Conservation (phyloP, 106 monocot species). For the Allium sativum region DNA sequence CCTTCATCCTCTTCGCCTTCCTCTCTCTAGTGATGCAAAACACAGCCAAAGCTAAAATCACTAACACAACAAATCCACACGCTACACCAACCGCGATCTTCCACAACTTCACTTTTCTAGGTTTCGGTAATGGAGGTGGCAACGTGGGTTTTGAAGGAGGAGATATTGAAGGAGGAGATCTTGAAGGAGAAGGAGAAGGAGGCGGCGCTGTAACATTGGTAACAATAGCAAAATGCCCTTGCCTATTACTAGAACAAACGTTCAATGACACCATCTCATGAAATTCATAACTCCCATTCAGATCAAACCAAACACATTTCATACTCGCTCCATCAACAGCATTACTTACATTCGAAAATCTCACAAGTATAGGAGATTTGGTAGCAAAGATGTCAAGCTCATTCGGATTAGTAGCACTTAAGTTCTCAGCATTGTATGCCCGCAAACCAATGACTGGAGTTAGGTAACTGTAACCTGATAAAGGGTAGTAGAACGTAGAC, state of each 20-base stretch:
- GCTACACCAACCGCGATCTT: slow-evolving; percentile 37
- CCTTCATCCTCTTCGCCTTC: slow-evolving; percentile 27
- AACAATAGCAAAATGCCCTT: slow-evolving; percentile 75
- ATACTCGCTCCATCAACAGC: slow-evolving; percentile 12
- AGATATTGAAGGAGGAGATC: too few species aligned
- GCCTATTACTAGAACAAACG: slow-evolving; percentile 33
- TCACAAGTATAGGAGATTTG: slow-evolving; percentile 39
- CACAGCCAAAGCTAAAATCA: slow-evolving; percentile 25
- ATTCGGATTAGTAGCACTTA: slow-evolving; percentile 35
- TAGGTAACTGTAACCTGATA: slow-evolving; percentile 51
- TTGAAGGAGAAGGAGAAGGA: slow-evolving; percentile 25
- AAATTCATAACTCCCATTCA: slow-evolving; percentile 44
- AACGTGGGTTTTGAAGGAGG: slow-evolving; percentile 24
- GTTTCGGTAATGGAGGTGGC: slow-evolving; percentile 4
- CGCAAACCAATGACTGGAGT: slow-evolving; percentile 70
- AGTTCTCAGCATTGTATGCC: slow-evolving; percentile 56
- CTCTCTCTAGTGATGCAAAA: slow-evolving; percentile 17
- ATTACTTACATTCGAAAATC: slow-evolving; percentile 24
- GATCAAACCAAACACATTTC: slow-evolving; percentile 54
- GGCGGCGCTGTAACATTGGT: slow-evolving; percentile 33
- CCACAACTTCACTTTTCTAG: slow-evolving; percentile 26
- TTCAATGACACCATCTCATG: slow-evolving; percentile 27
- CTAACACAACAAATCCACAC: slow-evolving; percentile 34
- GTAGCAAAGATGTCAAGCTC: slow-evolving; percentile 49
- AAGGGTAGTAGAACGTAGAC: slow-evolving; percentile 51